These are phyloP conservation scores for Tanacetum coccineum DNA, from an alignment of 129 eudicot species.

Conservation along the genomic window DNA sequence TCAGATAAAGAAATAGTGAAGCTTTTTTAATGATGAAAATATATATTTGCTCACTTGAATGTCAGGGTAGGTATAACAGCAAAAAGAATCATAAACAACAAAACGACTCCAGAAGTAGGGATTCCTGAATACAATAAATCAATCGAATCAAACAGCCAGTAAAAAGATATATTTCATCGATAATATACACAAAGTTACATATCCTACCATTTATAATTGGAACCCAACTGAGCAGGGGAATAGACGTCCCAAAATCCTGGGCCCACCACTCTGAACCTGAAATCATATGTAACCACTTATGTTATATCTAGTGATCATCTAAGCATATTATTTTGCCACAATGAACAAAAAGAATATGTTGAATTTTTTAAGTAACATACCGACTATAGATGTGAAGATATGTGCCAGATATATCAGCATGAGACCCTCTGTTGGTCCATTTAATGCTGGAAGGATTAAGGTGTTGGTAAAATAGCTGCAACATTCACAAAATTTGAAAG, in stretches of 20 bases:
- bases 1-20: slow-evolving; percentile 3
- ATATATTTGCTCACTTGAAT: slow-evolving; percentile 67
- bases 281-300: slow-evolving; percentile 18
- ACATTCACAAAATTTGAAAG: slow-evolving; percentile 12
- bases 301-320: neutral
- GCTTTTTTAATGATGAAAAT: slow-evolving; percentile 1
- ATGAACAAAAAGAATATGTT: neutral
- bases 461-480: slow-evolving; percentile 94
- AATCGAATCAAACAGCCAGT: slow-evolving; percentile 1
- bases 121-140: slow-evolving; percentile 46
- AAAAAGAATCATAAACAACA: slow-evolving; percentile 59
- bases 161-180: neutral
- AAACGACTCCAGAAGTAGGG: slow-evolving; percentile 48
- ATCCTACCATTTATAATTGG: slow-evolving; percentile 69
- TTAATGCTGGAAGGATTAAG: slow-evolving; percentile 78
- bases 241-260: slow-evolving; percentile 68
- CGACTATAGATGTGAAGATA: slow-evolving; percentile 78
- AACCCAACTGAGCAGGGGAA: slow-evolving; percentile 81
- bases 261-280: slow-evolving; percentile 98
- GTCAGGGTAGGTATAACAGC: slow-evolving; percentile 84
- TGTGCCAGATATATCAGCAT: slow-evolving; percentile 76
- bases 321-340: neutral
- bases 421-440: slow-evolving; percentile 98
- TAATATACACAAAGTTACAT: slow-evolving; percentile 6
- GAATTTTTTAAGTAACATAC: slow-evolving; percentile 35